phyloP scores from a whole-genome alignment of 2,329 filamentous ascomycete species.

The Calonectria ilicicola region DNA sequence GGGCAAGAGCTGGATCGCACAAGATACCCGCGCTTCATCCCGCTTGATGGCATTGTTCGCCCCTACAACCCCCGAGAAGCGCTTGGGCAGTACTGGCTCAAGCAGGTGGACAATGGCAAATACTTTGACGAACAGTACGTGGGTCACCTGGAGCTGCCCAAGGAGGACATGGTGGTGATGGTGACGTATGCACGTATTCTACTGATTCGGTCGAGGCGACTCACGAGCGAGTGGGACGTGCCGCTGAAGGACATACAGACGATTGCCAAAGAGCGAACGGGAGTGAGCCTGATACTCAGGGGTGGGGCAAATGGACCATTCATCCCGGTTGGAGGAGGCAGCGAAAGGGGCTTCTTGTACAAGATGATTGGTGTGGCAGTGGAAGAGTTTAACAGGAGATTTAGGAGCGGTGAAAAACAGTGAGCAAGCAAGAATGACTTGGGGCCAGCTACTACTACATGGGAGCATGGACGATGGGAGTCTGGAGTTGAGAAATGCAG shows the following conservation, averaged over 20 bases:
- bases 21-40: conserved; percentile 92
- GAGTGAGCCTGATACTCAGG: conserved; percentile 87
- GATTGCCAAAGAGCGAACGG: conserved; percentile 95
- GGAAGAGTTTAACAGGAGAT: conserved; percentile 75
- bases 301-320: conserved; percentile 95
- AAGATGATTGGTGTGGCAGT: conserved; percentile 74
- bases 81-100: conserved; percentile 97
- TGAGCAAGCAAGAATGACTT: conserved; percentile 27
- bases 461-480: not conserved
- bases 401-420: conserved; percentile 53
- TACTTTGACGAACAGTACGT: conserved; percentile 99
- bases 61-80: conserved; percentile 96
- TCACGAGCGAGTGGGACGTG: conserved; percentile 95
- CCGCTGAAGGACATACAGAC: conserved; percentile 96
- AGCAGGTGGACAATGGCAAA: conserved; percentile 96
- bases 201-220: conserved; percentile 86
- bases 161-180: conserved; percentile 90
- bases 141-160: conserved; percentile 91
- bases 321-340: conserved; percentile 92
- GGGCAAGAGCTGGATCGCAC: conserved; percentile 94
- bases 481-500: not conserved
- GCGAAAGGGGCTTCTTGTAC: conserved; percentile 72
- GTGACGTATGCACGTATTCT: conserved; percentile 90
- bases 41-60: conserved; percentile 90
- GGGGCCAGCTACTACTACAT: not conserved